Evolutionary conservation across 1,284 basidiomycete genomes (phyloP), one percentile per base, ranked within the genome.

Genomic region (Cryptococcus sp.): DNA sequence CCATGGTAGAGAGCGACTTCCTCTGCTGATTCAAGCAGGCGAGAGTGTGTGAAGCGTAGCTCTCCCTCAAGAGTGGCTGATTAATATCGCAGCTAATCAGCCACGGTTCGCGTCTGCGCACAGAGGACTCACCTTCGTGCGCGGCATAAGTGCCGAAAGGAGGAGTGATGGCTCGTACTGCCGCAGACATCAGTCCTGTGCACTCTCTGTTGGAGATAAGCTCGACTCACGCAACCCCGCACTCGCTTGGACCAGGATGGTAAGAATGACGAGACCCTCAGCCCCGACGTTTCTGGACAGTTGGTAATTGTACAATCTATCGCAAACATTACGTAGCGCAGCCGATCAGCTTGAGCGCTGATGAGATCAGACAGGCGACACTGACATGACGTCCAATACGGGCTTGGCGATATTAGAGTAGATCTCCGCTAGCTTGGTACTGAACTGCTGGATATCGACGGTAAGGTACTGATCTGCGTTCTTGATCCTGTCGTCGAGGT

Each of bases 381-480:
- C 71, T 61, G 53, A 74, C 75, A 78, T 77, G 41, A 94, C 91
- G 71, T 98, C 95, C 40, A 98, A 83, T 17, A 90, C 83, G 1
- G 95, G 95, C 78, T 98, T 97, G 41, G 93, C 92, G 46, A 96
- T 80, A 76, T 95, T 95, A 17, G 89, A 87, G 77, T 98, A 99
- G 47, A 98, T 93, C 44, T 93, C 91, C 10, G 95, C 92, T 17
- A 99, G 84, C 71, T 93, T 89, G 22, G 85, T 85, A 38, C 91
- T 92, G 80, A 98, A 98, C 59, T 90, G 90, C 74, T 93, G 90
- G 47, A 98, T 92, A 75, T 99, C 95, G 61, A 95, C 89, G 0
- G 93, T 95, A 65, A 98, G 92, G 58, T 78, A 78, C 66, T 77
- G 61, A 73, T 98, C 95, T 10, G 92, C 90, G 68, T 98, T 98